These are phyloP conservation scores for Saccharomyces eubayanus DNA, from an alignment of 805 yeast genomes.

Conservation along the genomic window DNA sequence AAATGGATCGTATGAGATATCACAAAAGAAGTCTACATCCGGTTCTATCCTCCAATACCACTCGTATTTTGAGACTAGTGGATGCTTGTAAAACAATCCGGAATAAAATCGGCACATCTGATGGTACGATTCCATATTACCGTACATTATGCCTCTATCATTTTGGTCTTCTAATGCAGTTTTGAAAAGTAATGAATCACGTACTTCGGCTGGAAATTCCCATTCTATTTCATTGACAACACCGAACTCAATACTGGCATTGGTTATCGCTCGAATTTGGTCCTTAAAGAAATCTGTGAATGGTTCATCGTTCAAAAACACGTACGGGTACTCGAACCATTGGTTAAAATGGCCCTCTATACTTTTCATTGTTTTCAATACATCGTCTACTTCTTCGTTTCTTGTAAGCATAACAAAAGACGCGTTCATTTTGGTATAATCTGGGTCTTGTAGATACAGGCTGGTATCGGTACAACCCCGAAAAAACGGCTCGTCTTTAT, in stretches of 20 bases:
- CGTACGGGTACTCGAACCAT: constrained; percentile 91
- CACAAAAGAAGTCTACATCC: constrained; percentile 82
- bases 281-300: constrained; percentile 58
- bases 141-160: constrained; percentile 78
- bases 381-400: constrained; percentile 73
- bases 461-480: constrained; percentile 49
- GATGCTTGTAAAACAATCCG: constrained; percentile 75
- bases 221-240: constrained; percentile 48
- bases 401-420: constrained; percentile 76
- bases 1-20: constrained; percentile 87
- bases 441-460: constrained; percentile 22
- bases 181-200: constrained; percentile 27
- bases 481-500: constrained; percentile 40
- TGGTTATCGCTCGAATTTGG: constrained; percentile 44
- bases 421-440: constrained; percentile 56
- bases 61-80: constrained; percentile 55
- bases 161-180: constrained; percentile 71
- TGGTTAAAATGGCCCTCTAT: constrained; percentile 86
- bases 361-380: constrained; percentile 58
- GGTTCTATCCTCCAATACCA: constrained; percentile 98
- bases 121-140: constrained; percentile 74
- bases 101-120: constrained; percentile 93
- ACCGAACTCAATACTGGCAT: constrained; percentile 70
- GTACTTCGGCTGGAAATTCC: constrained; percentile 48
- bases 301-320: constrained; percentile 76